Percentiles rank a stretch among this genome's conserved stretches.
These are phyloP conservation scores for Citrus hindsii DNA, from an alignment of 345 rosid species.

Conservation along the genomic window DNA sequence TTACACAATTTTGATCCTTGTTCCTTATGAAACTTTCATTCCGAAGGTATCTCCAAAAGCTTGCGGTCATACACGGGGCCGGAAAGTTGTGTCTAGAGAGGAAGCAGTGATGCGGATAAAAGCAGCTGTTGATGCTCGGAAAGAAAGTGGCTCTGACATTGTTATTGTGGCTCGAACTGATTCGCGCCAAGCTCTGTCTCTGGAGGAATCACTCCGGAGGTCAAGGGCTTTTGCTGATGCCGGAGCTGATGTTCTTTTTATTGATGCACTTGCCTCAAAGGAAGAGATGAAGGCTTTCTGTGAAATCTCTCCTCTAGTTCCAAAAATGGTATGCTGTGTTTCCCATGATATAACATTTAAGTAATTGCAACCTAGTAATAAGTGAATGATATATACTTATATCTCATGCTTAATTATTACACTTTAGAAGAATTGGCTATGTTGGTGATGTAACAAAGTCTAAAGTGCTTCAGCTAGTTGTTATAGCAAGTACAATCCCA, in stretches of 20 bases:
- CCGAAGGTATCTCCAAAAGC: slow-evolving; percentile 76
- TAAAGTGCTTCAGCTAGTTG: not conserved
- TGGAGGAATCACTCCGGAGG: slow-evolving; percentile 80
- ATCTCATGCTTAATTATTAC: not conserved
- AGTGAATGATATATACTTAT: not conserved
- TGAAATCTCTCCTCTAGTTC: slow-evolving; percentile 66
- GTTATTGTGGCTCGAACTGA: slow-evolving; percentile 81
- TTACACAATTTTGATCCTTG: not conserved
- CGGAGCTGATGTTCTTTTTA: slow-evolving; percentile 86
- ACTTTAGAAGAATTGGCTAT: not conserved
- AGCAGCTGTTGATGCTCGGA: slow-evolving; percentile 88
- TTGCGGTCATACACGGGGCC: slow-evolving; percentile 58
- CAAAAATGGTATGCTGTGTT: slow-evolving; percentile 67
- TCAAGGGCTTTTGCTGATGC: slow-evolving; percentile 92
- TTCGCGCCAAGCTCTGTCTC: slow-evolving; percentile 78
- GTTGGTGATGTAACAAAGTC: not conserved
- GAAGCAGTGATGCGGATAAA: slow-evolving; percentile 80
- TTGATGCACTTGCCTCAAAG: slow-evolving; percentile 71
- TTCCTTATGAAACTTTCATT: slow-evolving; percentile 22
- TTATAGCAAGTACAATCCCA: not conserved
- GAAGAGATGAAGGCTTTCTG: slow-evolving; percentile 98
- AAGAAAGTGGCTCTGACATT: slow-evolving; percentile 70
- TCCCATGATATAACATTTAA: not conserved
- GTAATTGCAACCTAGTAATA: not conserved
- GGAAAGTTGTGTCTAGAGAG: slow-evolving; percentile 82